Percentiles rank a stretch among this genome's conserved stretches.
These are phyloP conservation scores for Trichoderma pleuroti DNA, from an alignment of 2,329 filamentous ascomycete species.

Conservation along the genomic window DNA sequence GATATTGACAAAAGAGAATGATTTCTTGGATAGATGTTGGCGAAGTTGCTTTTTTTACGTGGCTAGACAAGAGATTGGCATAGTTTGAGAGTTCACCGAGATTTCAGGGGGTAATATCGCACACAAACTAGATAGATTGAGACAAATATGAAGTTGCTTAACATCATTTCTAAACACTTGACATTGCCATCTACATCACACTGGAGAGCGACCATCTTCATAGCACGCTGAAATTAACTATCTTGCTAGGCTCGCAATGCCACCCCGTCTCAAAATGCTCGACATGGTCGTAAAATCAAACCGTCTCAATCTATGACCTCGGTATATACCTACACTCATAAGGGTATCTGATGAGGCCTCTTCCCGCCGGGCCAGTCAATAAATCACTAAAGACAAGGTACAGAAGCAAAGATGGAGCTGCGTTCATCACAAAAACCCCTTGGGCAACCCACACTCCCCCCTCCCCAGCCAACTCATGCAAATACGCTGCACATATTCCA, in stretches of 20 bases:
- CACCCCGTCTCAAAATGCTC: not conserved
- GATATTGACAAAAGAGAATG: not conserved
- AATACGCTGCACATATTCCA: constrained; percentile 2
- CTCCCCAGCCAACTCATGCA: not conserved
- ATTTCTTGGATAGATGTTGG: not conserved
- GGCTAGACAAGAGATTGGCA: no score
- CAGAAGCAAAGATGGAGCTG: constrained; percentile 16
- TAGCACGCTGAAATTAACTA: not conserved
- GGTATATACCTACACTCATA: constrained; percentile 18
- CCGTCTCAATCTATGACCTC: constrained; percentile 5
- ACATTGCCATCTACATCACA: not conserved
- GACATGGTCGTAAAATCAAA: not conserved
- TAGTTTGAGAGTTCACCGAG: not conserved
- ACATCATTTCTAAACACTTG: not conserved
- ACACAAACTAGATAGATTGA: not conserved
- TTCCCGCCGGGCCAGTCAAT: constrained; percentile 10
- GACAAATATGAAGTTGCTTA: not conserved
- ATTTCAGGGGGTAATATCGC: not conserved
- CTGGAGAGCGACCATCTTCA: not conserved
- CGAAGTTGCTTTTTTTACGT: no score
- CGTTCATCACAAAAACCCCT: not conserved
- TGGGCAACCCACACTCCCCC: not conserved
- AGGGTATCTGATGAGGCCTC: constrained; percentile 20
- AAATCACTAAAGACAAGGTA: constrained; percentile 18
- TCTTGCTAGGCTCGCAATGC: not conserved